Evolutionary conservation across 306 rosid genomes (phyloP), one percentile per base, ranked within the genome.

Genomic region (Macrotyloma uniflorum): DNA sequence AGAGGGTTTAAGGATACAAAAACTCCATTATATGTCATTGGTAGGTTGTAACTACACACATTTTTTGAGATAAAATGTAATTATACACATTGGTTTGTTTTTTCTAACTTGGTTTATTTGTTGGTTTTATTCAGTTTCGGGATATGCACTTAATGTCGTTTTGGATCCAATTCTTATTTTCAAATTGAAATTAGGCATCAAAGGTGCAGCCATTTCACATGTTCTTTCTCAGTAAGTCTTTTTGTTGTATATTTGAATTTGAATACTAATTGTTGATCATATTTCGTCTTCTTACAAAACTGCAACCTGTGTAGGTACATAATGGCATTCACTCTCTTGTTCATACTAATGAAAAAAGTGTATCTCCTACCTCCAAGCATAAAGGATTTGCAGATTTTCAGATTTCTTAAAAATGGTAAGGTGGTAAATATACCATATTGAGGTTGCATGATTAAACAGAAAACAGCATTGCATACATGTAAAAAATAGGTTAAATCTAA

Each of bases 1-100:
- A 71, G 98, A 87, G 98, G 98, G 40, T 90, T 94, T 76, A 94
- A 92, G 86, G 98, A 94, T 74, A 90, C 98, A n/a, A 89, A 58
- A 36, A 94, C 98, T 80, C 98, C 98, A 63, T 77, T 94, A 78
- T 92, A 88, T 83, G 95, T 90, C 74, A 90, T 90, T 6, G 77
- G 97, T 93, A 84, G 6, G 84, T 47, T 16, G 4, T 38, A 15
- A 32, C 47, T 26, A 20, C 51, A 50, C 20, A 72, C 10, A 5
- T 5, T 1, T 4, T 47, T 5, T 26, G 45, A 55, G 16, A 55
- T 11, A 22, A 6, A 54, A 8, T 57, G 35, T 57, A 57, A 9
- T 35, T 35, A 35, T 35, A 6, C 38, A 35, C 9, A 26, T 35
- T 35, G 0, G 5, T 6, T 2, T 30, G 33, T 35, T 35, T 16